phyloP scores from a whole-genome alignment of 2,329 filamentous ascomycete genomes.

The Botryosphaeria dothidea region DNA sequence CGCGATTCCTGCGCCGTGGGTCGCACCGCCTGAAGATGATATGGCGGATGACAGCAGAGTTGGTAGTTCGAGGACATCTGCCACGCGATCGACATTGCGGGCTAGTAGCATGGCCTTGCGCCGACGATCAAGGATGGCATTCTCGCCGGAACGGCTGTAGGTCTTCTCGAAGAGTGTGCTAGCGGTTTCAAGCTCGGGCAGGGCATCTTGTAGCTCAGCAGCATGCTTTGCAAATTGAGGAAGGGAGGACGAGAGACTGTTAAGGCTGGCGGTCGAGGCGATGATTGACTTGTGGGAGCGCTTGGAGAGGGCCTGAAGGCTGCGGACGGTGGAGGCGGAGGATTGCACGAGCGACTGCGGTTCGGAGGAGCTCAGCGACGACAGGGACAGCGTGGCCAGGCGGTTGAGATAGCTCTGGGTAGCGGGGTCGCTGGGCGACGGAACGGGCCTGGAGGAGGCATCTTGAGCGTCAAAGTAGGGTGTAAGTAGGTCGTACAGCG shows the following conservation, averaged over 20 bases:
- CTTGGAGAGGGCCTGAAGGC: conserved; percentile 84
- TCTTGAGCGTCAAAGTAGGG: conserved; percentile 57
- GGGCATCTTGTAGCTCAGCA: conserved; percentile 65
- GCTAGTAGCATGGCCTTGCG: conserved; percentile 79
- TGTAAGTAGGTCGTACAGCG: conserved; percentile 72
- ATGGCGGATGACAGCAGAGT: conserved; percentile 81
- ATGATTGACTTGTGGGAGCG: conserved; percentile 86
- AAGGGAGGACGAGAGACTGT: conserved; percentile 71
- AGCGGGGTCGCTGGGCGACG: conserved; percentile 50
- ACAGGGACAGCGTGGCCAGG: conserved; percentile 74
- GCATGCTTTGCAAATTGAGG: conserved; percentile 68
- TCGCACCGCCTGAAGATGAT: conserved; percentile 44
- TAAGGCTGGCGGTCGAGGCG: conserved; percentile 74
- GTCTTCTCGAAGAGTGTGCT: conserved; percentile 79
- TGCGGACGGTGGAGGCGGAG: conserved; percentile 77
- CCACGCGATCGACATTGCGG: conserved; percentile 83
- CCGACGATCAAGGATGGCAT: conserved; percentile 66
- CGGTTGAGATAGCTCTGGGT: conserved; percentile 73
- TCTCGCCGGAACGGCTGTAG: conserved; percentile 73
- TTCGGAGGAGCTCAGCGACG: conserved; percentile 72
- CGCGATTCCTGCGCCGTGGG: conserved; percentile 48
- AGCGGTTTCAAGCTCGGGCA: conserved; percentile 77
- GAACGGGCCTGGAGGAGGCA: conserved; percentile 40
- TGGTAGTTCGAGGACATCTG: conserved; percentile 89
- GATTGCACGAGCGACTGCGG: conserved; percentile 77